These are phyloP conservation scores for Thraustochytrium sp. DNA, from an alignment of 352 stramenopile genomes.

Conservation along the genomic window DNA sequence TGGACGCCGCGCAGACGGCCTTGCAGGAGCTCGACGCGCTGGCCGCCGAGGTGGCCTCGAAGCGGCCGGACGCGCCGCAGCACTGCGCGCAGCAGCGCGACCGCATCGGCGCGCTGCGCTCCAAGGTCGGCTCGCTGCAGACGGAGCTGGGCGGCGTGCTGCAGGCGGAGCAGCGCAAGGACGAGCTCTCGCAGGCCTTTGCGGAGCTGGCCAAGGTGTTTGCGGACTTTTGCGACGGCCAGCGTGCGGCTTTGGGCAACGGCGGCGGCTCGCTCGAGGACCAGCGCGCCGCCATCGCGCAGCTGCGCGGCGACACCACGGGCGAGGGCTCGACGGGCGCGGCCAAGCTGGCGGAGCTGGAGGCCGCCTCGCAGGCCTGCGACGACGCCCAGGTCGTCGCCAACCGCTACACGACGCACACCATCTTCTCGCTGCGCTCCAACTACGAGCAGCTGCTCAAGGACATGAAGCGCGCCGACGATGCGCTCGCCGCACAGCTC, in stretches of 20 bases:
- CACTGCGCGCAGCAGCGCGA: slow-evolving; percentile 29
- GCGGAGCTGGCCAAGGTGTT: slow-evolving; percentile 44
- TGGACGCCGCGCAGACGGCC: slow-evolving; percentile 53
- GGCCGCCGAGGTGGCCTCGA: slow-evolving; percentile 61
- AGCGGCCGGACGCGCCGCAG: slow-evolving; percentile 23
- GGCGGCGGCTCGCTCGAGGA: slow-evolving; percentile 71
- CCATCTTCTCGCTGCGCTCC: slow-evolving; percentile 72
- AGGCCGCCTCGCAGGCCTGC: slow-evolving; percentile 70
- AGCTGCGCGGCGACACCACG: slow-evolving; percentile 57
- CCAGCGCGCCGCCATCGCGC: slow-evolving; percentile 65
- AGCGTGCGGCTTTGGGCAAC: background rate
- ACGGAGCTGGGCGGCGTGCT: slow-evolving; percentile 65
- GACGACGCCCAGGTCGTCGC: slow-evolving; percentile 72
- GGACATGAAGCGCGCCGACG: slow-evolving; percentile 69
- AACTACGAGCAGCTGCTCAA: slow-evolving; percentile 81
- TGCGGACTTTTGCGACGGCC: slow-evolving; percentile 31
- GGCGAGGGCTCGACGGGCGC: slow-evolving; percentile 45
- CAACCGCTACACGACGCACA: slow-evolving; percentile 80
- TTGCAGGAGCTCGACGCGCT: slow-evolving; percentile 63
- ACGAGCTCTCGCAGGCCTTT: slow-evolving; percentile 48
- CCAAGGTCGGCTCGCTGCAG: slow-evolving; percentile 56
- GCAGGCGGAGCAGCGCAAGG: slow-evolving; percentile 60
- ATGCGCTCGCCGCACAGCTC: slow-evolving; percentile 58
- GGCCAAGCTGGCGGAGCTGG: slow-evolving; percentile 70
- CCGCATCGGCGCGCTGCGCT: background rate